Conservation (phyloP, 1,284 basidiomycete species). For the Sanguinoderma infundibulare region DNA sequence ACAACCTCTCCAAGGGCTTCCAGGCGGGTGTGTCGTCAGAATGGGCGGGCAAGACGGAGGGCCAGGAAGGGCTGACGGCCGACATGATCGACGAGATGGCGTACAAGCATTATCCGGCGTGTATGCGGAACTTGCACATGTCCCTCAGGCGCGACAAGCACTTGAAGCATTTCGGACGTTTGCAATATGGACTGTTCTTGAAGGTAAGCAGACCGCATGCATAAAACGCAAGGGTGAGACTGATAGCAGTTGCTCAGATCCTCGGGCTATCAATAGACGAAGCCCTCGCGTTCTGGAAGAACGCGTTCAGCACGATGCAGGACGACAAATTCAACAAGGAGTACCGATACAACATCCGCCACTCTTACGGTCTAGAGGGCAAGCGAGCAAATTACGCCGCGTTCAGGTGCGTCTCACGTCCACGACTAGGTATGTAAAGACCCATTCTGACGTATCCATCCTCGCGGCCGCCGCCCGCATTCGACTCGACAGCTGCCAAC, state of each 20-base stretch:
- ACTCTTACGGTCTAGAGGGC: constrained; percentile 95
- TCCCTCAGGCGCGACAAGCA: constrained; percentile 81
- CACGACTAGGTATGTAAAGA: background rate
- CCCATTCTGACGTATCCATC: background rate
- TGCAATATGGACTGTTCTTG: constrained; percentile 94
- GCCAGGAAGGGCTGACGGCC: constrained; percentile 77
- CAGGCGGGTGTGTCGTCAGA: constrained; percentile 89
- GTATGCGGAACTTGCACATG: constrained; percentile 93
- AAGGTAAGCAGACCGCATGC: constrained; percentile 63
- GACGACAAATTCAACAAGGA: constrained; percentile 99
- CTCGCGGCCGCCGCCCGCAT: background rate
- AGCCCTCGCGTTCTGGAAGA: constrained; percentile 93
- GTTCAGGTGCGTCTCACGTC: constrained; percentile 69
- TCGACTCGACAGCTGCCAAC: constrained; percentile 76
- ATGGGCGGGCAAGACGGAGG: constrained; percentile 63
- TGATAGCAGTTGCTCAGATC: constrained; percentile 56
- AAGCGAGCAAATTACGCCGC: constrained; percentile 94
- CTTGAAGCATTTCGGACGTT: constrained; percentile 90
- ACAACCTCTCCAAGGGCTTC: constrained; percentile 95
- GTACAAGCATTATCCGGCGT: constrained; percentile 91
- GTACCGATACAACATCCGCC: constrained; percentile 97
- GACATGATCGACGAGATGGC: constrained; percentile 94
- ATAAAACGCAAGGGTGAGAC: background rate
- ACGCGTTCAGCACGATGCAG: constrained; percentile 79
- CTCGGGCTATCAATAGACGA: constrained; percentile 95